phyloP scores from a whole-genome alignment of 768 basidiomycete genomes.

The Neoboletus brunneissimus region DNA sequence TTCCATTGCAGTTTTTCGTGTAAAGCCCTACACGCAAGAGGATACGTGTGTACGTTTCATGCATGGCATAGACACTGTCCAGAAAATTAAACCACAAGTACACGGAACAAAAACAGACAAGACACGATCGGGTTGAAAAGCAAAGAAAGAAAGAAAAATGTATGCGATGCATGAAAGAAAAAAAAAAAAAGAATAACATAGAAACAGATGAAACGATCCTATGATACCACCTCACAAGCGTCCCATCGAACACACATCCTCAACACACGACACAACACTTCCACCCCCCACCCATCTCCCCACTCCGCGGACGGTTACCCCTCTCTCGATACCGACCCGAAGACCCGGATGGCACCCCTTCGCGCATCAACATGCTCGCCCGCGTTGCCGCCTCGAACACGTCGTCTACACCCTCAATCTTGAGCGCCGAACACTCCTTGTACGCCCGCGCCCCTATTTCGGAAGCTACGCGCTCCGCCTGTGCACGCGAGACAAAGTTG shows the following conservation, averaged over 20 bases:
- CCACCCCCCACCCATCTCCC: slow-evolving; percentile 42
- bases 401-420: slow-evolving; percentile 91
- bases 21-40: too few species aligned
- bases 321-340: slow-evolving; percentile 51
- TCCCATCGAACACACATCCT: not conserved
- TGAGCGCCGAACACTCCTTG: slow-evolving; percentile 90
- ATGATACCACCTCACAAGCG: not conserved
- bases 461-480: slow-evolving; percentile 79
- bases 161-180: slow-evolving; percentile 4
- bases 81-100: slow-evolving; percentile 12
- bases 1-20: too few species aligned
- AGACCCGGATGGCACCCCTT: slow-evolving; percentile 61
- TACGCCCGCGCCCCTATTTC: slow-evolving; percentile 90
- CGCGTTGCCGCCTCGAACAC: slow-evolving; percentile 97
- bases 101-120: not conserved
- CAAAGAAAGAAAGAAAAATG: not conserved
- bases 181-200: not conserved
- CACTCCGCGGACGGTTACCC: slow-evolving; percentile 32
- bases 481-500: slow-evolving; percentile 67
- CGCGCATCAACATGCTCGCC: slow-evolving; percentile 94
- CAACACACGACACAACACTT: slow-evolving; percentile 72
- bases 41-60: not conserved
- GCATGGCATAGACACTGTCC: slow-evolving; percentile 16
- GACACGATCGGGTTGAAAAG: not conserved
- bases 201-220: not conserved